A percentile compares a stretch with the other conserved stretches of the same genome.
These are phyloP conservation scores for Cyphellophora attinorum DNA, from an alignment of 2,329 filamentous ascomycete species.

Conservation along the genomic window DNA sequence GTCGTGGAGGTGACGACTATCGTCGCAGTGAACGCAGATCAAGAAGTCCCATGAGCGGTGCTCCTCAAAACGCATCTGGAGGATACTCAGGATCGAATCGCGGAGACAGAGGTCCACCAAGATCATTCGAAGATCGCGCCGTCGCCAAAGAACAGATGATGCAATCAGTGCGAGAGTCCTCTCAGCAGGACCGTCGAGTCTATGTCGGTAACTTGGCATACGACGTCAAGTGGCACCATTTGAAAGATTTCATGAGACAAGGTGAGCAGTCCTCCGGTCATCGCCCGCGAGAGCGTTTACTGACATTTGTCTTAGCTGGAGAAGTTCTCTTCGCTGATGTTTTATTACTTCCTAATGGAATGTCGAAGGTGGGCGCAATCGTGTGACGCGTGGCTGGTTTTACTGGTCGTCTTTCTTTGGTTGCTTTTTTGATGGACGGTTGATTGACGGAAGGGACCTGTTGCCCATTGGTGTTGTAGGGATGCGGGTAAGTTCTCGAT, in stretches of 20 bases:
- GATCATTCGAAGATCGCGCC: constrained; percentile 74
- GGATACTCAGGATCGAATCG: constrained; percentile 56
- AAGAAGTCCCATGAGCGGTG: constrained; percentile 73
- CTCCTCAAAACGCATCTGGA: constrained; percentile 52
- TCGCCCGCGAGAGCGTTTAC: constrained; percentile 15
- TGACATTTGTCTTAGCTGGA: constrained; percentile 60
- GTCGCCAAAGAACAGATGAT: constrained; percentile 91
- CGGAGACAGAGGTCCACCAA: constrained; percentile 48
- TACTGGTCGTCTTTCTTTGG: constrained; percentile 51
- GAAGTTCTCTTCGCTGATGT: constrained; percentile 99
- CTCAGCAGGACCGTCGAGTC: constrained; percentile 97
- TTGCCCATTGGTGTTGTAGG: constrained; percentile 86
- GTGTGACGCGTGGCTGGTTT: constrained; percentile 82
- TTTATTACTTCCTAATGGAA: constrained; percentile 98
- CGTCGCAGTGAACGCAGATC: constrained; percentile 66
- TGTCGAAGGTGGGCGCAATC: constrained; percentile 99
- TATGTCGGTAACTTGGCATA: constrained; percentile 98
- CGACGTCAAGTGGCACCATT: constrained; percentile 99
- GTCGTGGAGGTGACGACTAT: constrained; percentile 63
- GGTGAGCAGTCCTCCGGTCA: constrained; percentile 42
- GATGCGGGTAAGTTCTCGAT: constrained; percentile 83
- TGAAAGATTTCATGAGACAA: constrained; percentile 99
- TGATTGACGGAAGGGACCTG: constrained; percentile 96
- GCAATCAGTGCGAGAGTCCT: constrained; percentile 84
- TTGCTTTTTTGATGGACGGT: constrained; percentile 70